These are phyloP conservation scores for Phanerodontia chrysosporium DNA, from an alignment of 768 basidiomycete genomes.

Conservation along the genomic window DNA sequence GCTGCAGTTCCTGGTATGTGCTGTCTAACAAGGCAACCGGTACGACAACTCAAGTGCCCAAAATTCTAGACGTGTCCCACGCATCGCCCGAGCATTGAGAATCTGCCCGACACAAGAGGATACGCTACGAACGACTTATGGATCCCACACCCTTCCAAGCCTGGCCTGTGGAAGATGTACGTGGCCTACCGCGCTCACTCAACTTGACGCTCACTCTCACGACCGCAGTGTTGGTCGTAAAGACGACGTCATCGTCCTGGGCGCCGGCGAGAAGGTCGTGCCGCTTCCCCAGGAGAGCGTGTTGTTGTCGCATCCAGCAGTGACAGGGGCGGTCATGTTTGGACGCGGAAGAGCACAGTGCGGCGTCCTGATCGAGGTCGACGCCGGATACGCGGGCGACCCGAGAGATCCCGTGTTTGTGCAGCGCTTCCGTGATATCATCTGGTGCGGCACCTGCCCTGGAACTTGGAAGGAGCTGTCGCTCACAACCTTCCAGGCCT, in stretches of 20 bases:
- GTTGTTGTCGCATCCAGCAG: neutral
- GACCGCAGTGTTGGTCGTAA: conserved; percentile 6
- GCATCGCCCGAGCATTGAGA: conserved; percentile 4
- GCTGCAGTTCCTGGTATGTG: conserved; percentile 13
- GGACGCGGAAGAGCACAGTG: conserved; percentile 9
- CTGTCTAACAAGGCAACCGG: too few relatives aligned
- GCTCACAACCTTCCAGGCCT: conserved; percentile 13
- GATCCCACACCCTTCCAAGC: conserved; percentile 10
- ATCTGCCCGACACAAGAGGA: conserved; percentile 11
- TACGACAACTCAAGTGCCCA: too few relatives aligned
- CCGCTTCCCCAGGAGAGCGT: conserved; percentile 9
- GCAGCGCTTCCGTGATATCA: conserved; percentile 7
- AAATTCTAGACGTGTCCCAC: conserved; percentile 1
- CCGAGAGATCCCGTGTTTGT: conserved; percentile 10
- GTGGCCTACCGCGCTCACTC: conserved; percentile 6
- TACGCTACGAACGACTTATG: conserved; percentile 11
- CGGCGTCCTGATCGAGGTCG: conserved; percentile 12
- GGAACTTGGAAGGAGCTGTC: too few relatives aligned
- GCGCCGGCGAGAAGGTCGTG: conserved; percentile 10
- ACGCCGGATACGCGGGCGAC: conserved; percentile 17
- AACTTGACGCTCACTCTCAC: neutral
- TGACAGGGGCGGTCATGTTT: conserved; percentile 15
- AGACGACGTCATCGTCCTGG: conserved; percentile 7
- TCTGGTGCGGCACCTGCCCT: conserved; percentile 7
- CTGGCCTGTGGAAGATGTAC: conserved; percentile 11